These are phyloP conservation scores for Mucor racemosus DNA, from an alignment of 371 early-diverging fungal genomes.

Conservation along the genomic window DNA sequence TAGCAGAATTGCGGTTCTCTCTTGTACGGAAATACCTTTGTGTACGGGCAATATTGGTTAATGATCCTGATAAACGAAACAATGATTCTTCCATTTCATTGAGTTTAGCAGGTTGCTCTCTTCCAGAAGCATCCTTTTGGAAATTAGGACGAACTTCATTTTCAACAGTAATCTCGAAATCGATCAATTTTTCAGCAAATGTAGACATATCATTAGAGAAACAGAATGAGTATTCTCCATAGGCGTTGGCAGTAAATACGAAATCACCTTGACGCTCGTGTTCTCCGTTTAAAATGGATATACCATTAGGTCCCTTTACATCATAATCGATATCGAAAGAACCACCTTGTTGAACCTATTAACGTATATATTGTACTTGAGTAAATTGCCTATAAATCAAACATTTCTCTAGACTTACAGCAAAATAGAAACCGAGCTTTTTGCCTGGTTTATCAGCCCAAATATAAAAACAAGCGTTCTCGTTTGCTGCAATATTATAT, in stretches of 20 bases:
- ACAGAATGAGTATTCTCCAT: constrained; percentile 92
- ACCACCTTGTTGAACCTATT: constrained; percentile 69
- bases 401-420: constrained; percentile 63
- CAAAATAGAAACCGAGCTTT: constrained; percentile 96
- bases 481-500: constrained; percentile 87
- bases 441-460: constrained; percentile 71
- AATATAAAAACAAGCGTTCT: constrained; percentile 82
- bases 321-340: constrained; percentile 90
- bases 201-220: constrained; percentile 90
- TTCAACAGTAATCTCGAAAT: constrained; percentile 89
- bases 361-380: not conserved
- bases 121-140: constrained; percentile 22
- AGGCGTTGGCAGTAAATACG: constrained; percentile 79
- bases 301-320: constrained; percentile 71
- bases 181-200: constrained; percentile 87
- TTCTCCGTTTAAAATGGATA: constrained; percentile 69
- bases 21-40: constrained; percentile 86
- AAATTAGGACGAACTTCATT: constrained; percentile 63
- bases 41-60: constrained; percentile 68
- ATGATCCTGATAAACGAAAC: constrained; percentile 55
- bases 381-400: constrained; percentile 17
- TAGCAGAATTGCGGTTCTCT: constrained; percentile 86
- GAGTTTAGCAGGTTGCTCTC: constrained; percentile 47
- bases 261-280: constrained; percentile 91
- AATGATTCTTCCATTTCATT: constrained; percentile 72